Evolutionary conservation across 371 early-diverging fungal genomes (phyloP).

Genomic region (Syncephalastrum monosporum): DNA sequence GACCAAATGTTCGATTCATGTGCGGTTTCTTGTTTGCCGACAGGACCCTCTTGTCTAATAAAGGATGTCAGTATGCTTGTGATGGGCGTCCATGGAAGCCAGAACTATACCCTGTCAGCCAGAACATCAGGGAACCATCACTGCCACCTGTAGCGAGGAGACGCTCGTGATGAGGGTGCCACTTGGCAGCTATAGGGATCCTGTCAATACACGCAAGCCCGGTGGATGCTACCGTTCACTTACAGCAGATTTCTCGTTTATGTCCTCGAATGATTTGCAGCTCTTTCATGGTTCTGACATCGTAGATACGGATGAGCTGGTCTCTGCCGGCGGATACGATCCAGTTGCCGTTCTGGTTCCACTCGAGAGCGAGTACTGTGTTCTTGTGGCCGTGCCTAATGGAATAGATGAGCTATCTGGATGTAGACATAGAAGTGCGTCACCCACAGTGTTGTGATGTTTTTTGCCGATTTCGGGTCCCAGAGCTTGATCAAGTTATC

Average conservation of each 20-base stretch:
- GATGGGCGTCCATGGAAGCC: background rate
- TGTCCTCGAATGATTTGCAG: slow-evolving; percentile 90
- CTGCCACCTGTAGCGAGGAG: slow-evolving; percentile 94
- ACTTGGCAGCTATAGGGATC: slow-evolving; percentile 68
- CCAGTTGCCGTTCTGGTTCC: slow-evolving; percentile 99
- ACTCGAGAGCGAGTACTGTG: slow-evolving; percentile 89
- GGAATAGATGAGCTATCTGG: background rate
- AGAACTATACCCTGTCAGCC: slow-evolving; percentile 76
- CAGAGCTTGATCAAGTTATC: slow-evolving; percentile 98
- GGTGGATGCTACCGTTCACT: slow-evolving; percentile 19
- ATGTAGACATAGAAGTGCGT: background rate
- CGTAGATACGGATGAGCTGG: slow-evolving; percentile 93
- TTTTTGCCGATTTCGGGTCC: slow-evolving; percentile 96
- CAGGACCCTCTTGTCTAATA: slow-evolving; percentile 54
- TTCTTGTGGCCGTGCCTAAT: slow-evolving; percentile 95
- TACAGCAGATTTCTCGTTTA: slow-evolving; percentile 93
- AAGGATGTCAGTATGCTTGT: background rate
- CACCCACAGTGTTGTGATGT: slow-evolving; percentile 86
- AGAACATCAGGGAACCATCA: slow-evolving; percentile 93
- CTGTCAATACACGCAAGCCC: background rate
- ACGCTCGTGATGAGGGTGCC: slow-evolving; percentile 96
- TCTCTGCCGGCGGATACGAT: slow-evolving; percentile 95
- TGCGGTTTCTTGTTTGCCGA: slow-evolving; percentile 84
- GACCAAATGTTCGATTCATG: slow-evolving; percentile 98
- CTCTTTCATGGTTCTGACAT: slow-evolving; percentile 96